These are phyloP conservation scores for Hydnum rufescens DNA, from an alignment of 768 basidiomycete genomes.

Conservation along the genomic window DNA sequence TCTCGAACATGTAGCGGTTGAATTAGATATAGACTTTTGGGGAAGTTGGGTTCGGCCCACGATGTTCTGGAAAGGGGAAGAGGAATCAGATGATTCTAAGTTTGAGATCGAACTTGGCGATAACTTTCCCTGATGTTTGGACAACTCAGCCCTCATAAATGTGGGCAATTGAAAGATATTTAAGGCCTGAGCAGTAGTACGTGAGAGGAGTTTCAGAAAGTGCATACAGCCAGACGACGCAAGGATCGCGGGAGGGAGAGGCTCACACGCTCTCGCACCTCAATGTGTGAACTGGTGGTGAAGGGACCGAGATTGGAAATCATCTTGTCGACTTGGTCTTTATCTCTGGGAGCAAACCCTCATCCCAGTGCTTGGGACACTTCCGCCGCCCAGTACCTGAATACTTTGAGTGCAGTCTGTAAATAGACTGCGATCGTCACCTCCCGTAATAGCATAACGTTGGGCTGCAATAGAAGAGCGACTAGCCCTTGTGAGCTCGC, in stretches of 20 bases:
- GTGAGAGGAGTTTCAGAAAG: too few species aligned
- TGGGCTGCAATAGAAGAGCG: slow-evolving; percentile 43
- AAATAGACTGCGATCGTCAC: slow-evolving; percentile 63
- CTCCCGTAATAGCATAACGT: slow-evolving; percentile 30
- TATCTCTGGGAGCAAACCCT: slow-evolving; percentile 27
- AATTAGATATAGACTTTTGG: slow-evolving; percentile 78
- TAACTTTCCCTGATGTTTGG: neutral
- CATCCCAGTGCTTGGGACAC: slow-evolving; percentile 53
- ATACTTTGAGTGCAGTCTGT: slow-evolving; percentile 68
- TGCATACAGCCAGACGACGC: neutral
- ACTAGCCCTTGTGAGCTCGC: slow-evolving; percentile 56
- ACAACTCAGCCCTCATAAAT: slow-evolving; percentile 56
- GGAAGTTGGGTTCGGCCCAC: slow-evolving; percentile 37
- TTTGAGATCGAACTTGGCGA: too few species aligned
- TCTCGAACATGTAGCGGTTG: slow-evolving; percentile 65
- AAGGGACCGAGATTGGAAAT: slow-evolving; percentile 39
- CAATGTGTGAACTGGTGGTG: slow-evolving; percentile 44
- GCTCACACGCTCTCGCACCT: slow-evolving; percentile 79
- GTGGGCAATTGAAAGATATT: slow-evolving; percentile 55
- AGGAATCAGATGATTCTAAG: slow-evolving; percentile 14
- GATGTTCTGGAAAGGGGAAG: slow-evolving; percentile 20
- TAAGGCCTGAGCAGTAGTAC: slow-evolving; percentile 44
- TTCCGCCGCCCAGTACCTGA: slow-evolving; percentile 66
- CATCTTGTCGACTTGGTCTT: slow-evolving; percentile 40
- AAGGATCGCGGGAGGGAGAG: too few species aligned